Conservation (phyloP, 2,329 filamentous ascomycete genomes). For the Taxawa tesnikishii region DNA sequence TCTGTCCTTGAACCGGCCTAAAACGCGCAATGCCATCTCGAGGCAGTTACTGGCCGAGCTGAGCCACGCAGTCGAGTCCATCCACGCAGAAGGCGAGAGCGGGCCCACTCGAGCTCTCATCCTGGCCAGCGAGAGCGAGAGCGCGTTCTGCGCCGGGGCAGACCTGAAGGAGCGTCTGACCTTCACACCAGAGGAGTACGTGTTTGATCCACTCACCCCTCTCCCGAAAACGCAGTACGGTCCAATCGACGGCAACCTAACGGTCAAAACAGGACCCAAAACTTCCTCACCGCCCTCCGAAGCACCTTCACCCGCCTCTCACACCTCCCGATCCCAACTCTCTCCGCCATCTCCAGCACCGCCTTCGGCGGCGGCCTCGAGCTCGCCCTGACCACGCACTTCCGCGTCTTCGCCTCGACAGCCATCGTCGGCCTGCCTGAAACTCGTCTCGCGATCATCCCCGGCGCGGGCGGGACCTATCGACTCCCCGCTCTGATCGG, state of each 20-base stretch:
- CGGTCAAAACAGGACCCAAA: slow-evolving; percentile 49
- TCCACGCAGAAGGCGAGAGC: slow-evolving; percentile 47
- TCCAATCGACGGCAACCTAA: neutral
- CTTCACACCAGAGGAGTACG: slow-evolving; percentile 69
- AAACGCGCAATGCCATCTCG: slow-evolving; percentile 85
- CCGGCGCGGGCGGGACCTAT: slow-evolving; percentile 86
- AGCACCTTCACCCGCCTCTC: slow-evolving; percentile 62
- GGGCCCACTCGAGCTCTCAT: slow-evolving; percentile 67
- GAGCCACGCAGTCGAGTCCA: slow-evolving; percentile 56
- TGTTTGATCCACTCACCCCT: slow-evolving; percentile 7
- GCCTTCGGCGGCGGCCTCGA: slow-evolving; percentile 92
- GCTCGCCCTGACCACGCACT: slow-evolving; percentile 75
- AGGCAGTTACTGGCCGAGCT: slow-evolving; percentile 61
- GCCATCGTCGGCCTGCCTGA: slow-evolving; percentile 77
- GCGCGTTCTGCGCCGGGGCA: slow-evolving; percentile 85
- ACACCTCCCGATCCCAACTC: slow-evolving; percentile 73
- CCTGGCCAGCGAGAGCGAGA: slow-evolving; percentile 72
- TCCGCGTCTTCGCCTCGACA: slow-evolving; percentile 75
- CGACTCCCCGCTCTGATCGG: slow-evolving; percentile 76
- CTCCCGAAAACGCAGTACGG: neutral
- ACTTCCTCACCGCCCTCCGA: slow-evolving; percentile 69
- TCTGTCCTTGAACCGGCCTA: slow-evolving; percentile 73
- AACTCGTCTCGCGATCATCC: slow-evolving; percentile 85
- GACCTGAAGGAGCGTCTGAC: slow-evolving; percentile 79
- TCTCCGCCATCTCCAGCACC: slow-evolving; percentile 72